Base-by-base conservation (phyloP, 1,139 yeast species). In the Hansenula lynferdii region DNA sequence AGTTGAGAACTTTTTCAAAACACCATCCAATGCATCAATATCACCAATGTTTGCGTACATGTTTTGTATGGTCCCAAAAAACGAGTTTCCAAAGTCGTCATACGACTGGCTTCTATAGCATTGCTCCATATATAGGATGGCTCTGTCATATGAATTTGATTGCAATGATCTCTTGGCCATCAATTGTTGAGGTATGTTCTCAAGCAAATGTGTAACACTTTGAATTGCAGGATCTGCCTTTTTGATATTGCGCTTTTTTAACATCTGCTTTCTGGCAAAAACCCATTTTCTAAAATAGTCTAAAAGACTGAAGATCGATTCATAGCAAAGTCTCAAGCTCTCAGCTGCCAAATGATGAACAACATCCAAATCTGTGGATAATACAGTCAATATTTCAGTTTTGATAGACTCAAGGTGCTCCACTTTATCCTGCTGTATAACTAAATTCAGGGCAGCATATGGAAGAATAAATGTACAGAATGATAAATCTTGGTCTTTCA, bases 1-100 rank as follows among this genome's bases (percentile, higher is more conserved):
- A 0, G 83, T 73, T 0, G 96, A 78, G 50, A 87, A 84, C 47
- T 74, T 72, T 43, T 86, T 80, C 37, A 92, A 64, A 4, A 87
- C 77, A 16, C 98, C 99, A 57, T 86, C 92, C 32, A 94, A 69
- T 0, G 96, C 81, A 64, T 94, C 99, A 33, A 83, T 75, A 57
- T 94, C 98, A 53, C 89, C 90, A 40, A 92, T 77, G 42, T 76
- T 84, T 6, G 95, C 84, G 58, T 92, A 94, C 69, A 90, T 85
- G 22, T 75, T 74, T 53, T 87, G 90, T 24, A 94, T 62, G 3
- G 80, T 72, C 2, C 68, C 57, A 10, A 75, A 70, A 38, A 77
- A 67, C 19, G 69, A 54, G 5, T 63, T 62, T 19, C 62, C 65
- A 33, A 66, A 64, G 5, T 54, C 47, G 12, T 44, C 46, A 16